phyloP scores from a whole-genome alignment of 2,329 filamentous ascomycete species.

The Botryotinia narcissicola region DNA sequence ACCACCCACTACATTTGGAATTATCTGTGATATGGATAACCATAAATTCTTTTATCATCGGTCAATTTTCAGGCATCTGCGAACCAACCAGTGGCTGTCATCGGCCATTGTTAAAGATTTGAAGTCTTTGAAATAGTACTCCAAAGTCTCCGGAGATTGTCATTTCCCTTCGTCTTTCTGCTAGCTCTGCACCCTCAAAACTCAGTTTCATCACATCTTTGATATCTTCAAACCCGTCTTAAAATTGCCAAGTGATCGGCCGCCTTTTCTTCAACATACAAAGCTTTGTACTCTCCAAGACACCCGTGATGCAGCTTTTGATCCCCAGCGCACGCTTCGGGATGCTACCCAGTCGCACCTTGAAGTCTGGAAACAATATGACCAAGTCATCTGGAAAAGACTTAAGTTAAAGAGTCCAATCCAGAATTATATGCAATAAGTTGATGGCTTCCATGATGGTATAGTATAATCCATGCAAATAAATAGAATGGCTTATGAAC shows the following conservation, averaged over 20 bases:
- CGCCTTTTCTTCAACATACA: conserved; percentile 69
- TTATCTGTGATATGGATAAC: no score
- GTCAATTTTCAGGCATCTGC: neutral
- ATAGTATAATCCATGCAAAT: conserved; percentile 72
- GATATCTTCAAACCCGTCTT: neutral
- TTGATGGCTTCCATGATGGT: conserved; percentile 66
- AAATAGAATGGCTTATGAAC: conserved; percentile 75
- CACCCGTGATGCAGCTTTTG: conserved; percentile 69
- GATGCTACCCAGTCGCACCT: conserved; percentile 68
- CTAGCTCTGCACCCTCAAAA: no score
- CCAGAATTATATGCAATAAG: conserved; percentile 83
- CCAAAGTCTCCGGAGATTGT: neutral
- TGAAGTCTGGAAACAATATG: conserved; percentile 94
- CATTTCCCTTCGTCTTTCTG: neutral
- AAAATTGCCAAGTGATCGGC: neutral
- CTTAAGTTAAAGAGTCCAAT: conserved; percentile 71
- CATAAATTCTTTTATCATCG: neutral
- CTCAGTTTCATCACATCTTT: neutral
- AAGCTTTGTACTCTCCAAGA: conserved; percentile 73
- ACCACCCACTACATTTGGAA: no score
- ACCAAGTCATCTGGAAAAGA: conserved; percentile 75
- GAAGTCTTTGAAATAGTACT: neutral
- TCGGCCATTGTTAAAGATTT: neutral
- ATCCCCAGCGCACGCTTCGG: conserved; percentile 70
- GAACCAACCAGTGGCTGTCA: neutral